Base-by-base conservation (phyloP, 176 grass and related monocot species). In the Cocos nucifera region DNA sequence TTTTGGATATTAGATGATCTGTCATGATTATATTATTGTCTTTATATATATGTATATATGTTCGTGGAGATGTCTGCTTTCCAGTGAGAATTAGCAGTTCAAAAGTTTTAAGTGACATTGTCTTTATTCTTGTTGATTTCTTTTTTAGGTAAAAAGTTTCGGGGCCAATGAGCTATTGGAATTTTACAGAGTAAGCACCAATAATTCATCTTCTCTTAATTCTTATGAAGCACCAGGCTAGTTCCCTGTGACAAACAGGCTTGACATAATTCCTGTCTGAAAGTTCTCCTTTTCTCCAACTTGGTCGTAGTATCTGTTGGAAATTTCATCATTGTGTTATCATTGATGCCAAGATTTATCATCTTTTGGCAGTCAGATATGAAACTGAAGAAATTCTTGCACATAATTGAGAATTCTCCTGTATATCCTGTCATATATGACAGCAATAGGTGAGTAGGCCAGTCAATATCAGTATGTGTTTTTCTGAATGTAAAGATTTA, bases 361-460 rank as follows among this genome's bases (percentile, higher is more conserved):
- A 27, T 71, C 61, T 73, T 44, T 25, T 71, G 22, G 49, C 79
- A 98, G 93, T 85, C 83, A 19, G 93, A 98, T 73, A 58, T 89
- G 70, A 98, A 98, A 64, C 67, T 98, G 67, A 98, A 92, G 88
- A 98, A 89, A 39, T 98, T 92, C 75, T 73, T 92, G 67, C 88
- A 89, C 75, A 89, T 92, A 77, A 98, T 98, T 5, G 93, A 98
- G 67, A 88, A 89, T 27, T 92, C 93, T 56, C 79, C 88, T 39
- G 87, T 92, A 19, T 98, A 89, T 53, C 93, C 84, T 64, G 88
- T 98, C 62, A 98, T 92, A 77, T 92, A 92, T 83, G 88, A 98
- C 64, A 86, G 70, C 69, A 92, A 81, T 59, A 92, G 87, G 93
- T 98, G 51, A 82, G 15, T 25, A 70, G 67, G 19, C 22, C 39